These are phyloP conservation scores for Poronia punctata DNA, from an alignment of 495 filamentous ascomycete species.

Conservation along the genomic window DNA sequence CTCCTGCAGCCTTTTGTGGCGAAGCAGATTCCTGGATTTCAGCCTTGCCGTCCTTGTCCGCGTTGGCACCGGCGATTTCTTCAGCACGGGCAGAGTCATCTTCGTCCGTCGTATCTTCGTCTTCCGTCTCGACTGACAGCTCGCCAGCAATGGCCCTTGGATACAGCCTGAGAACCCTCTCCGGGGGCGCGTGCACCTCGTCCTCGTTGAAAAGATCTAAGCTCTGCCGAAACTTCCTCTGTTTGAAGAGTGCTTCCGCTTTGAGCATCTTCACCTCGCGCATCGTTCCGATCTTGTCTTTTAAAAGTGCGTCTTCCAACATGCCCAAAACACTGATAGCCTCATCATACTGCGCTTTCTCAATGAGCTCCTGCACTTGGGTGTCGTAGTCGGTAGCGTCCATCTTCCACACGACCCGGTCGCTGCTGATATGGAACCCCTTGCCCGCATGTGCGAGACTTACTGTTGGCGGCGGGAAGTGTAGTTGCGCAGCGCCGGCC, in stretches of 20 bases:
- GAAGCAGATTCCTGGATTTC: conserved; percentile 32
- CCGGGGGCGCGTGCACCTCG: conserved; percentile 79
- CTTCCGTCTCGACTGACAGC: conserved; percentile 47
- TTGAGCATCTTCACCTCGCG: conserved; percentile 85
- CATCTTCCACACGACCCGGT: conserved; percentile 92
- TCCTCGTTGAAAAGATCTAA: conserved; percentile 78
- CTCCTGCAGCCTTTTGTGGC: conserved; percentile 24
- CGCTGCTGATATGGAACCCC: conserved; percentile 84
- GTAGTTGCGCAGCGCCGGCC: conserved; percentile 70
- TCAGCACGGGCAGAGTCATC: conserved; percentile 45
- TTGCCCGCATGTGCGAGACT: conserved; percentile 91
- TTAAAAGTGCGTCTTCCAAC: conserved; percentile 86
- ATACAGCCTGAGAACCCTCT: conserved; percentile 79
- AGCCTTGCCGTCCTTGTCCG: conserved; percentile 31
- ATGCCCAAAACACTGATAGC: conserved; percentile 81
- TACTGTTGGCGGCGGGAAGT: conserved; percentile 90
- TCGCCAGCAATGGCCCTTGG: conserved; percentile 79
- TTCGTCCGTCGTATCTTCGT: conserved; percentile 28
- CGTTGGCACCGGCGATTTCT: conserved; percentile 26
- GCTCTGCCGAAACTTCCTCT: conserved; percentile 78
- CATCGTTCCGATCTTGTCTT: conserved; percentile 71
- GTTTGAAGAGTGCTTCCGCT: conserved; percentile 73
- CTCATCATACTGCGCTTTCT: conserved; percentile 74
- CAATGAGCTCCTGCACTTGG: conserved; percentile 79
- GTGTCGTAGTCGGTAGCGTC: conserved; percentile 85